A percentile compares a stretch with the other conserved stretches of the same genome.
Evolutionary conservation across 768 basidiomycete species (phyloP).

Genomic region (Artomyces pyxidatus): DNA sequence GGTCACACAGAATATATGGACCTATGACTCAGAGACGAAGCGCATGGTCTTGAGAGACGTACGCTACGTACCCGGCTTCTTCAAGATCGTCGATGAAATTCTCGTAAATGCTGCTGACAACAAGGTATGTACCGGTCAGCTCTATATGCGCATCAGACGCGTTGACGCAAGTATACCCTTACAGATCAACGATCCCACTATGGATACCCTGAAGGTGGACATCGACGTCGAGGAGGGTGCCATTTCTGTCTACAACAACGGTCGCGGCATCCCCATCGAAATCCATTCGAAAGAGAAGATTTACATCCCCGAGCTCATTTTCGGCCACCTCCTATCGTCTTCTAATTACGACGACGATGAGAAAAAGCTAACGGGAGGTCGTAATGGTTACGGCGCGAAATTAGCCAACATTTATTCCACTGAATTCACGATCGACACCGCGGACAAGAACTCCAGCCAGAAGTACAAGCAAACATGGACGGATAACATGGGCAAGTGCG

Average conservation of each 20-base stretch:
- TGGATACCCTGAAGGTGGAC: conserved; percentile 87
- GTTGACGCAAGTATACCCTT: too few relatives aligned
- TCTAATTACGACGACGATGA: conserved; percentile 99
- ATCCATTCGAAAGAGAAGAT: conserved; percentile 89
- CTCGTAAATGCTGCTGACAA: conserved; percentile 99
- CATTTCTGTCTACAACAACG: conserved; percentile 95
- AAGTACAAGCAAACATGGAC: conserved; percentile 96
- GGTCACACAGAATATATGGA: conserved; percentile 86
- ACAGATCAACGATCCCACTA: conserved; percentile 84
- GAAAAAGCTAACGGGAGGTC: conserved; percentile 96
- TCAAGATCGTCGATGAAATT: conserved; percentile 99
- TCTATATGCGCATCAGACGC: not conserved
- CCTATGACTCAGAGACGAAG: conserved; percentile 76
- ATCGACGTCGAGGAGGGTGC: conserved; percentile 77
- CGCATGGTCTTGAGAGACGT: conserved; percentile 79
- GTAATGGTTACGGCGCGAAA: conserved; percentile 98
- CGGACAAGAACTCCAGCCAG: conserved; percentile 74
- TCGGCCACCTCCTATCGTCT: conserved; percentile 88
- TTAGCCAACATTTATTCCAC: conserved; percentile 97
- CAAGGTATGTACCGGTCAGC: conserved; percentile 56
- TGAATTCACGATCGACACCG: conserved; percentile 94
- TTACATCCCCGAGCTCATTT: conserved; percentile 95
- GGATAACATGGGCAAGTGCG: conserved; percentile 86
- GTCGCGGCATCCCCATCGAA: conserved; percentile 93
- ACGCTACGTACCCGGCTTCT: conserved; percentile 93